phyloP scores from a whole-genome alignment of 2,329 filamentous ascomycete genomes.

The Fonsecaea erecta region DNA sequence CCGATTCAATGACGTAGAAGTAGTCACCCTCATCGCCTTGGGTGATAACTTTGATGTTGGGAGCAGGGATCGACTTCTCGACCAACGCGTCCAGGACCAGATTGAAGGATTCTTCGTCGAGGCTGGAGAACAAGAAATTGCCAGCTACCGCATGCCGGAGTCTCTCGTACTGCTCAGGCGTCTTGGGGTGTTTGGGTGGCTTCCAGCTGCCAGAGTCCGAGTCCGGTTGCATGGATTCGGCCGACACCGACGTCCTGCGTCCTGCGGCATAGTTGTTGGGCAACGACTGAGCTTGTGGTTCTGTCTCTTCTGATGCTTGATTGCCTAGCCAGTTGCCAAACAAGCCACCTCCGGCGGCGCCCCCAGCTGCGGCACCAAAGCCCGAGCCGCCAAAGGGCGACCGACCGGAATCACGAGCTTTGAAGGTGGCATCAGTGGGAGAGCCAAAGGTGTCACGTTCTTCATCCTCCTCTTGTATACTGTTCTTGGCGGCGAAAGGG shows the following conservation, averaged over 20 bases:
- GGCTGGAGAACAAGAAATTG: conserved; percentile 92
- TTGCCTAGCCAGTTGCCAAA: conserved; percentile 38
- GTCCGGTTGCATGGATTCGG: conserved; percentile 91
- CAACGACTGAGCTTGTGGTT: conserved; percentile 56
- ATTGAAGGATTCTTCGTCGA: conserved; percentile 88
- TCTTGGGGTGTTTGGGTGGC: conserved; percentile 83
- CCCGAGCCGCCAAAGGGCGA: conserved; percentile 54
- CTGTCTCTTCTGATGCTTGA: conserved; percentile 48
- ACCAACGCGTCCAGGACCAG: conserved; percentile 89
- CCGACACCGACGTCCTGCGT: conserved; percentile 92
- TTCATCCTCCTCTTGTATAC: conserved; percentile 78
- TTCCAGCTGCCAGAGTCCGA: conserved; percentile 87
- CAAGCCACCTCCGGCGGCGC: conserved; percentile 28
- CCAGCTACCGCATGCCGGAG: conserved; percentile 79
- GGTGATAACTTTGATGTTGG: conserved; percentile 86
- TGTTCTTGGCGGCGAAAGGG: conserved; percentile 68
- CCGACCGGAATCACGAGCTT: conserved; percentile 43
- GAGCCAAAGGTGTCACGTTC: conserved; percentile 74
- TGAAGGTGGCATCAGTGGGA: conserved; percentile 69
- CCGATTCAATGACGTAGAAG: conserved; percentile 96
- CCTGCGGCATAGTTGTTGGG: conserved; percentile 86
- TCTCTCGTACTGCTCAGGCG: conserved; percentile 76
- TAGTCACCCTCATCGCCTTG: conserved; percentile 96
- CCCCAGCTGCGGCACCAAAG: conserved; percentile 59
- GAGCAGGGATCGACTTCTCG: conserved; percentile 93